Base-by-base conservation (phyloP, 2,329 filamentous ascomycete genomes). In the Colletotrichum liriopes region DNA sequence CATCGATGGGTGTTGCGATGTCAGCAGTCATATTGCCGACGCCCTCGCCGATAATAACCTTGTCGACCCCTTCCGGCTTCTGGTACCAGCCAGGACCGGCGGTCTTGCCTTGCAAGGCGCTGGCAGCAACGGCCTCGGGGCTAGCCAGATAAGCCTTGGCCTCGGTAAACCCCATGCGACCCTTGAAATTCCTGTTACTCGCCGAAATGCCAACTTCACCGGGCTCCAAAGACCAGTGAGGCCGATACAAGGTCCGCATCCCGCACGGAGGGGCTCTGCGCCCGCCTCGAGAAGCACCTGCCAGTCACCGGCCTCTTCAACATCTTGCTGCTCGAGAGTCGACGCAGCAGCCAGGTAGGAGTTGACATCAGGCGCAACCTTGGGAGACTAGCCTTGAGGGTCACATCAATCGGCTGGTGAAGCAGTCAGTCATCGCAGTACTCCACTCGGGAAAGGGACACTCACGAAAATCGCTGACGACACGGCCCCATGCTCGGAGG, bases 311-410 rank as follows among this genome's bases (percentile, higher is more conserved):
- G 89, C 86, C 67, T 92, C 92, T 81, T 98, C 94, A 0, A 96
- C 93, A 0, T 89, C 86, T 69, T 89, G 81, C 80, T 98, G 95
- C 80, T 98, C 95, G 0, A 89, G 86, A 0, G 90, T 78, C 0
- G 95, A 98, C 0, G 96, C 96, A 0, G 96, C 95, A 0, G 95
- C 93, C 74, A 98, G 93, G 82, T 98, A 98, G 78, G 98, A 92
- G 67, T 95, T 88, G 51, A 98, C 95, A 37, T 92, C 90, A 0
- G 89, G 85, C 0, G 93, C 91, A 70, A 98, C 88, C 83, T 93
- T 94, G 26, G 94, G 88, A 7, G 90, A 83, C 67, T 87, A 85
- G 18, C 84, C 77, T 92, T 86, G 1, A 98, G 87, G 0, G 90
- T 86, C 0, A 83, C 80, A 79, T 98, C 95, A 61, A 97, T 92